Conservation (phyloP, 805 yeast species). For the Cyberlindnera meyerae region DNA sequence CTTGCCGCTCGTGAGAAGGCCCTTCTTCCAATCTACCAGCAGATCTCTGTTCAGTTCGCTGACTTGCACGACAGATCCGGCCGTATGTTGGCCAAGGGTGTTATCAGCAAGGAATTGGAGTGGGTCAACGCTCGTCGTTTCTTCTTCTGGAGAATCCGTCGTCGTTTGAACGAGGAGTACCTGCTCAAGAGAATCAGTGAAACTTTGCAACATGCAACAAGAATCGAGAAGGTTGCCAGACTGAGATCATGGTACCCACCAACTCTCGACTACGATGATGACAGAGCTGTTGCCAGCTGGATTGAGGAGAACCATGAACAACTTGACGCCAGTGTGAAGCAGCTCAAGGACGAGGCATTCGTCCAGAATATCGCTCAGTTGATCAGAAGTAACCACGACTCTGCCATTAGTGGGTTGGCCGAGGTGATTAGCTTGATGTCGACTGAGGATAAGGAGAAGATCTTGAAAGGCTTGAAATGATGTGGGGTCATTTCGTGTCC, state of each 20-base stretch:
- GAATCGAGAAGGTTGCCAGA: slow-evolving; percentile 82
- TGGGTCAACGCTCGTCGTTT: slow-evolving; percentile 88
- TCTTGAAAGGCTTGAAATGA: slow-evolving; percentile 31
- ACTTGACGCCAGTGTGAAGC: slow-evolving; percentile 56
- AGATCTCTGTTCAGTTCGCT: slow-evolving; percentile 92
- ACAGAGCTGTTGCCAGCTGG: slow-evolving; percentile 76
- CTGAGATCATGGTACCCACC: slow-evolving; percentile 82
- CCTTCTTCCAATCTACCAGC: slow-evolving; percentile 84
- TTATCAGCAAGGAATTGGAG: slow-evolving; percentile 76
- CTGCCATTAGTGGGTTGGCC: slow-evolving; percentile 49
- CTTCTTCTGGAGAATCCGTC: slow-evolving; percentile 98
- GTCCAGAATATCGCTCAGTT: slow-evolving; percentile 60
- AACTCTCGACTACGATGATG: slow-evolving; percentile 63
- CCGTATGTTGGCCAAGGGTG: slow-evolving; percentile 95
- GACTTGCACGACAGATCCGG: slow-evolving; percentile 97
- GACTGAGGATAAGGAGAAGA: slow-evolving; percentile 48
- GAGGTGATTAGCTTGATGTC: slow-evolving; percentile 50
- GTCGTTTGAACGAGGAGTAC: slow-evolving; percentile 91
- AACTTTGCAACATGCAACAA: slow-evolving; percentile 52
- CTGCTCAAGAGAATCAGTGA: slow-evolving; percentile 68
- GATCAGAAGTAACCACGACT: slow-evolving; percentile 49
- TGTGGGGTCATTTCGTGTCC: slow-evolving; percentile 4
- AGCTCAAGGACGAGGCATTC: slow-evolving; percentile 60
- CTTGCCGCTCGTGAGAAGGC: slow-evolving; percentile 73
- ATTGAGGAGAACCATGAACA: slow-evolving; percentile 71